Evolutionary conservation across 1,284 basidiomycete genomes (phyloP), one percentile per base, ranked within the genome.

Genomic region (Pseudozyma thailandica): DNA sequence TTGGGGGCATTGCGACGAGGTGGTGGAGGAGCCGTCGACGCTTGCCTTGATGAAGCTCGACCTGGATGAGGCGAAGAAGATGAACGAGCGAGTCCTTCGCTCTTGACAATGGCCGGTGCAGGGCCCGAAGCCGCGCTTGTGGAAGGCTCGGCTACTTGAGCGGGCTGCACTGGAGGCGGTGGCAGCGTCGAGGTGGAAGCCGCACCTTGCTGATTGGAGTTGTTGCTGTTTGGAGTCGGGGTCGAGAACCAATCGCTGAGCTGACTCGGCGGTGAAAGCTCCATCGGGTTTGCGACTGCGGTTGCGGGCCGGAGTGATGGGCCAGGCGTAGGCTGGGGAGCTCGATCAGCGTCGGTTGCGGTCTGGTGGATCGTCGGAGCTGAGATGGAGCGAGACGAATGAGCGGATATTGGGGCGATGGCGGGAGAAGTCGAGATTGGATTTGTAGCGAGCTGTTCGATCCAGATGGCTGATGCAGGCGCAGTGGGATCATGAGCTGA

Each of bases 181-280:
- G 44, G 45, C 7, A 39, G 39, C 9, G 54, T 7, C 7, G 28
- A 18, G 6, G 43, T 20, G 6, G 38, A 4, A 7, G 54, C 31
- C 6, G 50, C 25, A 26, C 18, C n/a, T 15, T 26, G 26, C 8
- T 26, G 46, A 27, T 20, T 26, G 9, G 30, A 21, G 9, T 23
- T 18, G 4, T 44, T n/a, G 26, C 6, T 42, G 9, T 37, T 18
- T 5, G 68, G 68, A 10, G 47, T 53, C 18, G 69, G 69, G 6
- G 69, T 72, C 10, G 58, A 43, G 28, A 72, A 72, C 69, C 69
- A 72, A 39, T 65, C 54, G 41, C 49, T 56, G 33, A 51, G 47
- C 50, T 64, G 56, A 27, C 49, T 52, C 2, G 61, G 43, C 10
- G 57, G 50, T 18, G 45, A 42, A 23, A 48, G 62, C 21, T 50